A percentile compares a stretch with the other conserved stretches of the same genome.
Conservation (phyloP, 371 early-diverging fungal species). For the Fennellomyces sp. region DNA sequence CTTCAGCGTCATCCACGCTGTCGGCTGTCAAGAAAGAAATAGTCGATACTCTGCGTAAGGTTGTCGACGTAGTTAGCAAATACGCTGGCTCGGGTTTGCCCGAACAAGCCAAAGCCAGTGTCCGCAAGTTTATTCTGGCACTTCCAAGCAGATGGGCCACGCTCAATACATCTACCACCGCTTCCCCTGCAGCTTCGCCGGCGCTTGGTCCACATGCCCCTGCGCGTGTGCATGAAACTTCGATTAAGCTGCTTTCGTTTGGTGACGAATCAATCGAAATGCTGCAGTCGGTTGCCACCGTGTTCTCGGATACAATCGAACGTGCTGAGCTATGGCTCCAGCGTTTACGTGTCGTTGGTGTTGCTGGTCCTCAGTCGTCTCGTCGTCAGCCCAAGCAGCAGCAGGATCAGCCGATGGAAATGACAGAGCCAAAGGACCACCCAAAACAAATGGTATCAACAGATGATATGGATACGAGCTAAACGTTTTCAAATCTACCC, state of each 20-base stretch:
- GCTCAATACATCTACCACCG: constrained; percentile 40
- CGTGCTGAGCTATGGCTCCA: constrained; percentile 83
- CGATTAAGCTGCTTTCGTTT: constrained; percentile 59
- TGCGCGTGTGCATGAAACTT: constrained; percentile 46
- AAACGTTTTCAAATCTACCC: not conserved
- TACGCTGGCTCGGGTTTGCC: constrained; percentile 90
- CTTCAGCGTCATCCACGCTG: constrained; percentile 45
- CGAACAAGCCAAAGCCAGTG: constrained; percentile 80
- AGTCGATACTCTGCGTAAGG: constrained; percentile 83
- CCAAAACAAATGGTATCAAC: not conserved
- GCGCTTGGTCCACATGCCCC: constrained; percentile 42
- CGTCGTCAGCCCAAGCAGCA: constrained; percentile 4
- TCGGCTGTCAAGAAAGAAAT: constrained; percentile 79
- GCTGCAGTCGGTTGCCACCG: constrained; percentile 76
- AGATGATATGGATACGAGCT: constrained; percentile 4
- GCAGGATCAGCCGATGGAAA: not conserved
- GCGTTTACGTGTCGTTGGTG: constrained; percentile 57
- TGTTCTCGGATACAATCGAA: constrained; percentile 81
- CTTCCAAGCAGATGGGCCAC: constrained; percentile 87
- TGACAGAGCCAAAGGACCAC: not conserved
- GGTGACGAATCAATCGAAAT: constrained; percentile 85
- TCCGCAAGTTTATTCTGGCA: constrained; percentile 84
- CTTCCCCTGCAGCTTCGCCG: constrained; percentile 42
- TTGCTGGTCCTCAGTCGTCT: constrained; percentile 20
- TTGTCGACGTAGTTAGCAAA: constrained; percentile 84